Percentiles rank a stretch among this genome's conserved stretches.
Evolutionary conservation across 495 filamentous ascomycete genomes (phyloP).

Genomic region (Copromyces sp.): DNA sequence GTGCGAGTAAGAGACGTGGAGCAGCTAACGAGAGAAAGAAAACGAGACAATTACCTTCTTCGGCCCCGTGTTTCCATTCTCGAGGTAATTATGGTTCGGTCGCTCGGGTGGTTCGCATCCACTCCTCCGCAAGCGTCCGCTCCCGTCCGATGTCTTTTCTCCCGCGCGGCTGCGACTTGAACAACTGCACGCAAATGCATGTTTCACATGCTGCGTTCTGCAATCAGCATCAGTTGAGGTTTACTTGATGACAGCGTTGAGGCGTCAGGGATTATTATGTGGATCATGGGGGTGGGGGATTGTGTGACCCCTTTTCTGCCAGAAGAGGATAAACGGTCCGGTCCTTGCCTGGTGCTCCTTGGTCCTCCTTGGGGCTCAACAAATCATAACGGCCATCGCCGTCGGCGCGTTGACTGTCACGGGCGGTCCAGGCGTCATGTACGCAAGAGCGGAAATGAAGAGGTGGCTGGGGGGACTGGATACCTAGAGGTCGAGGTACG

Average conservation of each 20-base stretch:
- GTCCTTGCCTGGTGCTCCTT: not conserved
- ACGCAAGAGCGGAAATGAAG: not conserved
- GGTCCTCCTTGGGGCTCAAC: not conserved
- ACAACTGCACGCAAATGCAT: not conserved
- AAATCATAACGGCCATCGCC: not conserved
- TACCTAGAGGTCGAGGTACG: too few relatives aligned
- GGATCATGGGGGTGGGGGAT: not conserved
- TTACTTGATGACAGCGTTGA: not conserved
- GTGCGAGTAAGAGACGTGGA: too few relatives aligned
- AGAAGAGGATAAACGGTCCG: not conserved
- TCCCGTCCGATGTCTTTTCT: not conserved
- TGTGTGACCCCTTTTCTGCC: not conserved
- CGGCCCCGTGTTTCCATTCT: not conserved
- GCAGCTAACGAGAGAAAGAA: not conserved
- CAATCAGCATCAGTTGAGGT: not conserved
- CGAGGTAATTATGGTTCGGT: not conserved
- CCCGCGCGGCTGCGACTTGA: not conserved
- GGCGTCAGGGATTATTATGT: not conserved
- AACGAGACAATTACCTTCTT: not conserved
- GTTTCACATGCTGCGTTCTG: not conserved
- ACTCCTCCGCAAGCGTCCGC: not conserved
- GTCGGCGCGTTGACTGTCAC: too few relatives aligned
- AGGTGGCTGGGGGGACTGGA: not conserved
- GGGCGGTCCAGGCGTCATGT: not conserved
- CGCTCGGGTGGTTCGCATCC: not conserved